Evolutionary conservation across 345 rosid species (phyloP), one percentile per base, ranked within the genome.

Genomic region (Euclidium syriacum): DNA sequence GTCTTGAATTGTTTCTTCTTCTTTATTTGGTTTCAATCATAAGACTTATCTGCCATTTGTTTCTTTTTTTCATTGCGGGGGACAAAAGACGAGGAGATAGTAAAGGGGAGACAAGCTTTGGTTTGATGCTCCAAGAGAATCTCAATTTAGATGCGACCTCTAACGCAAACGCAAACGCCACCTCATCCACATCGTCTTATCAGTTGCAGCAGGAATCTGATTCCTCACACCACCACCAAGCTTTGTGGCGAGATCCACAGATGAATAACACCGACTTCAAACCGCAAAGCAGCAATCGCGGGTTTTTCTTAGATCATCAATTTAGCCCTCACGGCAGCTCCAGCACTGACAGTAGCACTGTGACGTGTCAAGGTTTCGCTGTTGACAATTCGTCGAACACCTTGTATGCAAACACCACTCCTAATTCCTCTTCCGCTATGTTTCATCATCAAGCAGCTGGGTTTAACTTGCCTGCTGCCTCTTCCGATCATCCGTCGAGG

Each of bases 51-150:
- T 39, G 10, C 38, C 43, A 52, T 49, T 23, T 25, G 12, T 34
- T 40, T 16, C 4, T 52, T 34, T 38, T 24, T 55, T 42, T 24
- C 42, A 35, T 35, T 62, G 60, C n/a, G 64, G 65, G 69, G 62
- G 54, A 53, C 77, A 67, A 70, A 62, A 69, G 77, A 32, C 80
- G 86, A 12, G 80, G 82, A 10, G 88, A 85, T 27, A 94, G 61
- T 72, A 72, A 94, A 79, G 73, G 77, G 18, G 96, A 84, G 65
- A 67, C 65, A 44, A 64, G 85, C 62, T 87, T 83, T 50, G 84
- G 97, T 2, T 76, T 84, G 57, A 76, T 87, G 83, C 81, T 82
- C 33, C 95, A 84, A 73, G 97, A 85, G 69, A 83, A 74, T 74
- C 72, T 82, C 73, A 83, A 71, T 42, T 68, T 80, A 48, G 89